phyloP scores from a whole-genome alignment of 768 basidiomycete species.

The Rubroboletus satanas region DNA sequence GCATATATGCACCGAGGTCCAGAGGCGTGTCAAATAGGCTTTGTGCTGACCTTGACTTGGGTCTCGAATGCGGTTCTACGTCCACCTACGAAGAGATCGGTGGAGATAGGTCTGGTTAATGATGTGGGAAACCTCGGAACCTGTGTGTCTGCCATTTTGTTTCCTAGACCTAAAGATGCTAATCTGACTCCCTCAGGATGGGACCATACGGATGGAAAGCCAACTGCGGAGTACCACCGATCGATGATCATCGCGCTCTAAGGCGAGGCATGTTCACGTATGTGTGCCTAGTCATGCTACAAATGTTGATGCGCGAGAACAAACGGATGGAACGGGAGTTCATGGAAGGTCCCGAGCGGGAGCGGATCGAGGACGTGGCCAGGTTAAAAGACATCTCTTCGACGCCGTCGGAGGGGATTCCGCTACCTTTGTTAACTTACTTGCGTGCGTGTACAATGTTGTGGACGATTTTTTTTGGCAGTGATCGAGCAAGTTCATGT shows the following conservation, averaged over 20 bases:
- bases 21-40: conserved; percentile 28
- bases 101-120: conserved; percentile 60
- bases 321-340: conserved; percentile 44
- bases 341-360: conserved; percentile 42
- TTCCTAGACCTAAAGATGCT: not conserved
- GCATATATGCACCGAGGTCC: not conserved
- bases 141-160: conserved; percentile 38
- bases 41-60: conserved; percentile 51
- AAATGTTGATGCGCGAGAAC: conserved; percentile 48
- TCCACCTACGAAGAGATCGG: conserved; percentile 50
- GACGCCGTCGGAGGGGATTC: conserved; percentile 55
- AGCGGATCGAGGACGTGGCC: conserved; percentile 56
- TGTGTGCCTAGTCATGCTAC: conserved; percentile 37
- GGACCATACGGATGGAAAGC: conserved; percentile 61
- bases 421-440: conserved; percentile 38
- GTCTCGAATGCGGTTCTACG: conserved; percentile 58
- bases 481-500: not conserved
- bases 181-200: conserved; percentile 36
- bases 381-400: conserved; percentile 56
- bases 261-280: conserved; percentile 8
- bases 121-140: conserved; percentile 54
- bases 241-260: conserved; percentile 53
- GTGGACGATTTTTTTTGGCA: not conserved
- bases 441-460: not conserved
- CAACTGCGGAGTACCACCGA: conserved; percentile 57